Percentiles rank a stretch among this genome's conserved stretches.
phyloP scores from a whole-genome alignment of 108 stramenopile genomes.

The Discostella pseudostelligera region DNA sequence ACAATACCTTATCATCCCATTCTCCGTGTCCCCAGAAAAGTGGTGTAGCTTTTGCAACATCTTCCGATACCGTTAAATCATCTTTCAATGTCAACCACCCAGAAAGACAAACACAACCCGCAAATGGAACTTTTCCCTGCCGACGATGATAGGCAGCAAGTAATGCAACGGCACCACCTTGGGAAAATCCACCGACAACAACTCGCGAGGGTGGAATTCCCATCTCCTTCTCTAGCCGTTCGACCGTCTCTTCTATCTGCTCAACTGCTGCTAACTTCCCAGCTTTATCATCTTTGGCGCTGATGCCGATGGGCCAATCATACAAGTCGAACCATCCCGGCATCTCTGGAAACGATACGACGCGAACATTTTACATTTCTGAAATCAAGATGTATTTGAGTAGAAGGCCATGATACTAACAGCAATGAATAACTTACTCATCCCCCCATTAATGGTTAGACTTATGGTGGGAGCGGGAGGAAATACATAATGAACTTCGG shows the following conservation, averaged over 20 bases:
- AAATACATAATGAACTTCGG: slow-evolving; percentile 68
- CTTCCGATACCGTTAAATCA: slow-evolving; percentile 42
- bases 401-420: no score
- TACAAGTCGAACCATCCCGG: slow-evolving; percentile 89
- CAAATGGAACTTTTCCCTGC: slow-evolving; percentile 45
- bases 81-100: slow-evolving; percentile 78
- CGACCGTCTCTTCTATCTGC: slow-evolving; percentile 52
- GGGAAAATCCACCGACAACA: slow-evolving; percentile 84
- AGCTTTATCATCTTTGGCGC: slow-evolving; percentile 59
- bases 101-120: slow-evolving; percentile 69
- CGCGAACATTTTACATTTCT: no score
- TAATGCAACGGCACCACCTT: slow-evolving; percentile 81
- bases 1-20: slow-evolving; percentile 83
- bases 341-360: no score
- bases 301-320: slow-evolving; percentile 85
- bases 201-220: slow-evolving; percentile 64
- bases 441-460: slow-evolving; percentile 81
- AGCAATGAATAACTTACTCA: no score
- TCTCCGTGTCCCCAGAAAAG: slow-evolving; percentile 84
- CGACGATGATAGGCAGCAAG: slow-evolving; percentile 61
- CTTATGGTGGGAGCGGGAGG: slow-evolving; percentile 79
- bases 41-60: slow-evolving; percentile 56
- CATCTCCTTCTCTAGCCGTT: slow-evolving; percentile 41
- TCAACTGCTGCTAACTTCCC: slow-evolving; percentile 50
- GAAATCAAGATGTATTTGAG: no score